Percentiles rank a stretch among this genome's conserved stretches.
Conservation (phyloP, 1,284 basidiomycete species). For the Papiliotrema flavescens region DNA sequence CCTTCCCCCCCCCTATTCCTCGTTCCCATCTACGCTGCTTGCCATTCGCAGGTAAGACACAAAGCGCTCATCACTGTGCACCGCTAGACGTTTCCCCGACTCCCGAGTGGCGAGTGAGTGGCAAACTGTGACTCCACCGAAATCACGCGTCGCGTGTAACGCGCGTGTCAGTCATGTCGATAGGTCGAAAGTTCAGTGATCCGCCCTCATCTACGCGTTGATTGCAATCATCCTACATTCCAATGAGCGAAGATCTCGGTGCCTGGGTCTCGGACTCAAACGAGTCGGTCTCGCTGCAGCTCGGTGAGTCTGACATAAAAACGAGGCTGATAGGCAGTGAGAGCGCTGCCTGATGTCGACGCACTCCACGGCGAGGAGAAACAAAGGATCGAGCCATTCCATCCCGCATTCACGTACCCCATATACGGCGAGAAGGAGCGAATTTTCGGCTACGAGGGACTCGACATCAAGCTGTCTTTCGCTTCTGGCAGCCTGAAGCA, state of each 20-base stretch:
- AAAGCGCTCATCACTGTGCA: too few relatives aligned
- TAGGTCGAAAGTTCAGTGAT: too few relatives aligned
- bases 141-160: too few relatives aligned
- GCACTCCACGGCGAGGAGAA: slow-evolving; percentile 58
- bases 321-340: slow-evolving; percentile 1
- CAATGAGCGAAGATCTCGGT: slow-evolving; percentile 31
- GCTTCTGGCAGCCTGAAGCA: slow-evolving; percentile 80
- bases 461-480: slow-evolving; percentile 66
- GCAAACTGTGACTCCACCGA: too few relatives aligned
- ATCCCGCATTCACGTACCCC: slow-evolving; percentile 85
- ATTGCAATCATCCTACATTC: too few relatives aligned
- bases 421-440: slow-evolving; percentile 96
- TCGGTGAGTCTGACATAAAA: slow-evolving; percentile 56
- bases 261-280: slow-evolving; percentile 61
- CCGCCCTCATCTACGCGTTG: too few relatives aligned
- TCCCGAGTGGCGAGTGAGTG: too few relatives aligned
- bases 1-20: too few relatives aligned
- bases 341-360: slow-evolving; percentile 49
- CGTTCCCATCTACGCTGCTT: too few relatives aligned
- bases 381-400: slow-evolving; percentile 60
- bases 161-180: too few relatives aligned
- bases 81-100: too few relatives aligned
- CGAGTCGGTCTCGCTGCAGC: slow-evolving; percentile 64
- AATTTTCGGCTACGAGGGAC: slow-evolving; percentile 86
- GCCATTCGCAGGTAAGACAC: too few relatives aligned